These are phyloP conservation scores for Myxozyma monticola DNA, from an alignment of 805 yeast species.

Conservation along the genomic window DNA sequence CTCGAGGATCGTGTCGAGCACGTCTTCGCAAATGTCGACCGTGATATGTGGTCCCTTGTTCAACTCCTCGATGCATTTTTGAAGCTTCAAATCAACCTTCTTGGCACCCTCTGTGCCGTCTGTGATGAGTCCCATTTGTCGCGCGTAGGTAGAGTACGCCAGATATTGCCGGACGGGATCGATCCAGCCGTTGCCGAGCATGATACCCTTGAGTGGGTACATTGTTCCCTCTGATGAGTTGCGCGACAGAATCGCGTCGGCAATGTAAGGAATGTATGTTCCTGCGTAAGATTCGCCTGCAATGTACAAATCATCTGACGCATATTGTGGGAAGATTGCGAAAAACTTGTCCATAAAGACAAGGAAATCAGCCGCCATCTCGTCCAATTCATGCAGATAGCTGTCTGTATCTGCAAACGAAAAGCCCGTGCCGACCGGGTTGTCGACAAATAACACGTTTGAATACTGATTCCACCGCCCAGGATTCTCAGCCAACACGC, in stretches of 20 bases:
- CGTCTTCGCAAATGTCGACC: slow-evolving; percentile 27
- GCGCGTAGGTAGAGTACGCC: slow-evolving; percentile 71
- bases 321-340: slow-evolving; percentile 70
- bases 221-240: slow-evolving; percentile 38
- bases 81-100: slow-evolving; percentile 24
- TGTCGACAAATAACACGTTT: slow-evolving; percentile 84
- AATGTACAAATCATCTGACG: slow-evolving; percentile 60
- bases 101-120: slow-evolving; percentile 34
- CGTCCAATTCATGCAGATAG: slow-evolving; percentile 42
- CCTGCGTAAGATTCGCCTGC: slow-evolving; percentile 99
- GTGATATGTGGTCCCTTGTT: slow-evolving; percentile 28
- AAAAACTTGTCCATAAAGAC: slow-evolving; percentile 66
- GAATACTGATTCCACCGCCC: slow-evolving; percentile 85
- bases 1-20: slow-evolving; percentile 44
- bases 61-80: slow-evolving; percentile 28
- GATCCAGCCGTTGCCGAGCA: slow-evolving; percentile 94
- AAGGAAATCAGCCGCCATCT: slow-evolving; percentile 61
- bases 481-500: slow-evolving; percentile 52
- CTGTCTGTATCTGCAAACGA: slow-evolving; percentile 54
- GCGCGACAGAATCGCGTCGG: slow-evolving; percentile 55
- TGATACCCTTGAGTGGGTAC: slow-evolving; percentile 54
- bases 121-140: slow-evolving; percentile 57
- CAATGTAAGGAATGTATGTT: slow-evolving; percentile 89
- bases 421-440: slow-evolving; percentile 93
- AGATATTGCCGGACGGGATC: slow-evolving; percentile 84